These are phyloP conservation scores for Crithidia thermophila DNA, from an alignment of 208 protist species.

Conservation along the genomic window DNA sequence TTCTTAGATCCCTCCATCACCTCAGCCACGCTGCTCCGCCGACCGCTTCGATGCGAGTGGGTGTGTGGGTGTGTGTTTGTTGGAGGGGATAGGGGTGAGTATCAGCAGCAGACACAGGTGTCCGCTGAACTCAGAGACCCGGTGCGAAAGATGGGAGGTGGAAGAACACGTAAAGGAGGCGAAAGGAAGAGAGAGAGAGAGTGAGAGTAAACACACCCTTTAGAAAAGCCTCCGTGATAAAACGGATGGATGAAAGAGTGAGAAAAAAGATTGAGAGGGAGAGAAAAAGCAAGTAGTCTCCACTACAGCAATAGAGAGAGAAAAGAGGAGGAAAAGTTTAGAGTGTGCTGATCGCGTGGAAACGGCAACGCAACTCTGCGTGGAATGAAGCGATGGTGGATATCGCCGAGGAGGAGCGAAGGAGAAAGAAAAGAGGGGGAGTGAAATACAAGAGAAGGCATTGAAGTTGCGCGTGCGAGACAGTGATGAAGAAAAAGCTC, in stretches of 20 bases:
- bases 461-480: too few species aligned
- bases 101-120: background rate
- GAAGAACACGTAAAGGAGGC: too few species aligned
- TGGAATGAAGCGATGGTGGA: too few species aligned
- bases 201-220: too few species aligned
- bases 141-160: too few species aligned
- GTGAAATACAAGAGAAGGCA: too few species aligned
- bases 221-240: background rate
- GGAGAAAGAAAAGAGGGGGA: too few species aligned
- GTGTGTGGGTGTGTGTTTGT: background rate
- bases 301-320: slow-evolving; percentile 1
- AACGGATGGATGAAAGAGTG: slow-evolving; percentile 1
- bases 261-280: background rate
- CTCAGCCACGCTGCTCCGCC: too few species aligned
- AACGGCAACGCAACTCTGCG: slow-evolving; percentile 11
- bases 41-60: too few species aligned
- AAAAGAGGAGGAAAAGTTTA: slow-evolving; percentile 1
- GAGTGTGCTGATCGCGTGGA: background rate
- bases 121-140: background rate
- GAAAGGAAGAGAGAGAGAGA: background rate
- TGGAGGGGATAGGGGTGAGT: background rate
- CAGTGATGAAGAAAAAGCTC: too few species aligned
- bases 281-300: background rate
- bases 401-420: too few species aligned
- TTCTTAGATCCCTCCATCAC: slow-evolving; percentile 25